Base-by-base conservation (phyloP, 176 grass and related monocot genomes). In the Oryza nivara region DNA sequence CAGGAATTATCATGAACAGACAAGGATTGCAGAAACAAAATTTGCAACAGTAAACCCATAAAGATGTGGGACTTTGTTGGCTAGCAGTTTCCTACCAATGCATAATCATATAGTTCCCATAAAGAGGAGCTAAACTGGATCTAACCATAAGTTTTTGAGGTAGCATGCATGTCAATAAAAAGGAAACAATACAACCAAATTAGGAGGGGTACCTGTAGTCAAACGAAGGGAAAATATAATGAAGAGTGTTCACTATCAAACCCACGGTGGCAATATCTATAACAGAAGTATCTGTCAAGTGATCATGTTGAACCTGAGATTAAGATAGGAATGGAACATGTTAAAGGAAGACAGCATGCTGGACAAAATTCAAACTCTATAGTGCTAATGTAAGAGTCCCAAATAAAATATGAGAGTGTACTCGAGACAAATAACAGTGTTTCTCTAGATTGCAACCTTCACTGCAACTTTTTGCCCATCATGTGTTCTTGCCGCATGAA, bases 221-320 rank as follows among this genome's bases (percentile, higher is more conserved):
- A 93, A 98, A 95, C 61, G 89, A 78, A 80, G 95, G 95, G 80
- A 95, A 98, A 83, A 92, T 34, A 65, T 85, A 88, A 78, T 95
- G 87, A 83, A 98, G 85, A 73, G 76, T 91, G 85, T 89, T 98
- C 80, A 98, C 95, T 67, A 98, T 11, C 61, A 98, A 92, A 82
- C 90, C 82, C 67, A 98, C 95, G 14, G 95, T 98, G 35, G 88
- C 95, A 46, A 98, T 93, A 89, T 98, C 96, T 89, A 94, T 68
- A 80, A 83, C 83, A 83, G 91, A 77, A 67, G 96, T 98, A 87
- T 95, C 85, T 35, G 60, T 83, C 80, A 98, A 83, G 81, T 92
- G 92, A 73, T 87, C 90, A 13, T 98, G 96, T 48, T 98, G 96
- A 83, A 95, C 96, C 95, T 97, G 92, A 87, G 68, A 86, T 73